Evolutionary conservation across 345 rosid species (phyloP).

Genomic region (Murraya paniculata): DNA sequence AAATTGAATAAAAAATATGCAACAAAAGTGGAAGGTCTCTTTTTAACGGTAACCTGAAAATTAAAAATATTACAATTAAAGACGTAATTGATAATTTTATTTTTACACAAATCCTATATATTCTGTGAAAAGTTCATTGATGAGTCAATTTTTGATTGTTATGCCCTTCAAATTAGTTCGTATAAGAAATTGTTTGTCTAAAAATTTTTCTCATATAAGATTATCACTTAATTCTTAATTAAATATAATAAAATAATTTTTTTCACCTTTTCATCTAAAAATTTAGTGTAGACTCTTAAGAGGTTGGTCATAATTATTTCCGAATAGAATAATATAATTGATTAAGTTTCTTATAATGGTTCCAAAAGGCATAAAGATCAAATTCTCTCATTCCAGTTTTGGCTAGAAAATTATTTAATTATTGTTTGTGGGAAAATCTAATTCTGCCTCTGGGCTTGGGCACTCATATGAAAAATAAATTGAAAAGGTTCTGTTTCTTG

Average conservation of each 20-base stretch:
- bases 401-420: no score
- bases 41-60: not conserved
- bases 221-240: no score
- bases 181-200: rapidly evolving
- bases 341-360: not conserved
- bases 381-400: no score
- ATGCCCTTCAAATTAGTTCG: not conserved
- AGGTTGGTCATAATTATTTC: no score
- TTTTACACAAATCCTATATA: not conserved
- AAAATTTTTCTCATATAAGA: no score
- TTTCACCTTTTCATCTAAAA: not conserved
- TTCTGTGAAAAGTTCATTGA: no score
- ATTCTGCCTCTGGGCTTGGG: not conserved
- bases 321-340: not conserved
- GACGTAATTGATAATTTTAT: no score
- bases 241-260: no score
- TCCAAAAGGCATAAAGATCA: no score
- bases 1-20: not conserved
- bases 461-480: not conserved
- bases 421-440: no score
- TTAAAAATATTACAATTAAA: not conserved
- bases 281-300: not conserved
- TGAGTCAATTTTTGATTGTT: not conserved
- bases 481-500: not conserved
- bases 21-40: not conserved